phyloP scores from a whole-genome alignment of 768 basidiomycete species.

The Leccinum rimulosum region DNA sequence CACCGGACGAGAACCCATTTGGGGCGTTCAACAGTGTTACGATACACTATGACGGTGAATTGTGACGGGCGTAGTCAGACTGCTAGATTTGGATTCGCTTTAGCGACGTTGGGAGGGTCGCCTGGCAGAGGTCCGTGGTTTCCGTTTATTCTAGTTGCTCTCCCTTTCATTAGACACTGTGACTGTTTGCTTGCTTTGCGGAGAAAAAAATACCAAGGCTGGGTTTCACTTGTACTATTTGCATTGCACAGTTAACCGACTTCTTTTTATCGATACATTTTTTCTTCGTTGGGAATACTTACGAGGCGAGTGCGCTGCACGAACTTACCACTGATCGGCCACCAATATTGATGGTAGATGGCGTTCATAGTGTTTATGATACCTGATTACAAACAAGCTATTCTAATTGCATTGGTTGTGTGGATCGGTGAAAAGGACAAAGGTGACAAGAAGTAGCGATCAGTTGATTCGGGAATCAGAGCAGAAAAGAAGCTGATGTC shows the following conservation, averaged over 20 bases:
- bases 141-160: constrained; percentile 5
- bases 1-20: constrained; percentile 67
- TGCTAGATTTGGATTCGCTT: constrained; percentile 6
- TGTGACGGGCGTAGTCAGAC: constrained; percentile 19
- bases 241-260: constrained; percentile 27
- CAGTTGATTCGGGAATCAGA: constrained; percentile 14
- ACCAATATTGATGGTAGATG: constrained; percentile 12
- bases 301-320: constrained; percentile 16
- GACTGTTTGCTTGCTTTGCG: constrained; percentile 19
- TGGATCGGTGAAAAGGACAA: constrained; percentile 4
- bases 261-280: constrained; percentile 16
- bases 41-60: constrained; percentile 77
- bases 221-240: constrained; percentile 35
- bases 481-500: constrained; percentile 23
- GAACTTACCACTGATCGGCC: constrained; percentile 21
- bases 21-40: constrained; percentile 90
- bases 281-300: constrained; percentile 25
- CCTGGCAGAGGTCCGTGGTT: constrained; percentile 20
- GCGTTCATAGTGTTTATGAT: constrained; percentile 31
- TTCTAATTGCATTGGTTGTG: constrained; percentile 24
- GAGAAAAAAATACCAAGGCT: constrained; percentile 12
- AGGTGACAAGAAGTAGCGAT: constrained; percentile 11
- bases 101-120: constrained; percentile 2
- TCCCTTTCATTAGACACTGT: constrained; percentile 19
- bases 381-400: constrained; percentile 29